These are phyloP conservation scores for Diaporthe longicolla DNA, from an alignment of 2,329 filamentous ascomycete genomes.

Conservation along the genomic window DNA sequence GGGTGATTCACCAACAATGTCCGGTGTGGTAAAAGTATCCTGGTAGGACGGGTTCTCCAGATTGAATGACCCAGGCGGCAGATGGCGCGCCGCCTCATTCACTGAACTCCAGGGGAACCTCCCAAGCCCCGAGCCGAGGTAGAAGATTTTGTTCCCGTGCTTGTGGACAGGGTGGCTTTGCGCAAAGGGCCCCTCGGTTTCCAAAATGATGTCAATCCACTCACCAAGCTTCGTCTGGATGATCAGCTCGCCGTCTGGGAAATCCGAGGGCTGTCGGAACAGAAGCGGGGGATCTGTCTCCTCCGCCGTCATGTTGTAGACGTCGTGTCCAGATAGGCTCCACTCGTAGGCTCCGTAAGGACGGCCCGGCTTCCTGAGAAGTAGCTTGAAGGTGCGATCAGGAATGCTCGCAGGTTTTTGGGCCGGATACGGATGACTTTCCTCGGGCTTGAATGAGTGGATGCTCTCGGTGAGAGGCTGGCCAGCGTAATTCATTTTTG, in stretches of 20 bases:
- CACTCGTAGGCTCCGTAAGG: constrained; percentile 16
- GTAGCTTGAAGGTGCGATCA: constrained; percentile 8
- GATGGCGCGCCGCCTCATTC: constrained; percentile 1
- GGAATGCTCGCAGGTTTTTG: neutral
- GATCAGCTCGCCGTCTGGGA: constrained; percentile 1
- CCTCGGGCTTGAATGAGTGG: constrained; percentile 11
- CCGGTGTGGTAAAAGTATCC: constrained; percentile 10
- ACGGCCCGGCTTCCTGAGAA: constrained; percentile 9
- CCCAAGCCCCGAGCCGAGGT: constrained; percentile 4
- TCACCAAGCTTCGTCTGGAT: constrained; percentile 12
- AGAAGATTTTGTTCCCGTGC: constrained; percentile 7
- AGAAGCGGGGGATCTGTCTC: constrained; percentile 22
- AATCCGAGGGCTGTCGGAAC: neutral
- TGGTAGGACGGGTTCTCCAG: constrained; percentile 10
- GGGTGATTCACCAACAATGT: constrained; percentile 4
- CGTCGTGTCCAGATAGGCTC: constrained; percentile 5
- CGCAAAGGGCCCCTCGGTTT: constrained; percentile 12
- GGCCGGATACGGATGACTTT: constrained; percentile 5
- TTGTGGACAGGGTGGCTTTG: constrained; percentile 23
- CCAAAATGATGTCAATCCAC: constrained; percentile 16
- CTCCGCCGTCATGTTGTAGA: constrained; percentile 19
- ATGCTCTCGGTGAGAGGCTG: neutral
- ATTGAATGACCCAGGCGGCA: constrained; percentile 13
- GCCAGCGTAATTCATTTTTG: constrained; percentile 8
- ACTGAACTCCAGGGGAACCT: constrained; percentile 12